Conservation (phyloP, 192 early-diverging fungal genomes). For the Allomyces javanicus region DNA sequence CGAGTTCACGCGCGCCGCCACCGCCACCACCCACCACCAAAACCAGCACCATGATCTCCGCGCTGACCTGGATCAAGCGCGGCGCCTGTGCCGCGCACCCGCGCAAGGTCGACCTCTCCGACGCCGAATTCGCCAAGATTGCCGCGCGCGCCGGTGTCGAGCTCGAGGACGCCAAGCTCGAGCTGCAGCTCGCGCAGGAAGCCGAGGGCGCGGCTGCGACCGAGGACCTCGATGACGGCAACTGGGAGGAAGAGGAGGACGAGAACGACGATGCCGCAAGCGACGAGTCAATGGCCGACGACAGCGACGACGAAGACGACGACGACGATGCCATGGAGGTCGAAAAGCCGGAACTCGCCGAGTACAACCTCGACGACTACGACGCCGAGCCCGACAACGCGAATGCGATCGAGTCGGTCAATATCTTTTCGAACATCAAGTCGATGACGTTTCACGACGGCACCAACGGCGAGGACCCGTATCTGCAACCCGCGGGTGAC, state of each 20-base stretch:
- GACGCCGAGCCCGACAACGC: slow-evolving; percentile 50
- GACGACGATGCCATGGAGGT: slow-evolving; percentile 4
- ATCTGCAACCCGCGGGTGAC: slow-evolving; percentile 2
- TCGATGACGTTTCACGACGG: slow-evolving; percentile 3
- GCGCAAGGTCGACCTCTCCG: slow-evolving; percentile 57
- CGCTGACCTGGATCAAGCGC: slow-evolving; percentile 78
- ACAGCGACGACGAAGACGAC: slow-evolving; percentile 15
- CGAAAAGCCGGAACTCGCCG: slow-evolving; percentile 39
- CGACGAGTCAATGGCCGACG: slow-evolving; percentile 7
- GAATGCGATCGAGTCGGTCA: slow-evolving; percentile 8
- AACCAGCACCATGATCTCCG: slow-evolving; percentile 54
- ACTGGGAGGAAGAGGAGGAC: background rate
- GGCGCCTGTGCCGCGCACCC: slow-evolving; percentile 75
- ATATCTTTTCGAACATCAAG: slow-evolving; percentile 5
- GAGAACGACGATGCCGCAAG: slow-evolving; percentile 4
- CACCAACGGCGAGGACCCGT: slow-evolving; percentile 5
- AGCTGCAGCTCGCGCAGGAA: slow-evolving; percentile 27
- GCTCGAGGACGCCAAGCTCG: slow-evolving; percentile 39
- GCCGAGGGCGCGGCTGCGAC: slow-evolving; percentile 15
- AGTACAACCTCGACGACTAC: slow-evolving; percentile 88
- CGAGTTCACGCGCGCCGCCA: too few species aligned
- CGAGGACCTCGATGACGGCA: background rate
- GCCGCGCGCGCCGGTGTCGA: slow-evolving; percentile 11
- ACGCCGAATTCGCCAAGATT: slow-evolving; percentile 55
- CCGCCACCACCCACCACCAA: background rate